These are phyloP conservation scores for Xylariaceae sp. DNA, from an alignment of 2,329 filamentous ascomycete species.

Conservation along the genomic window DNA sequence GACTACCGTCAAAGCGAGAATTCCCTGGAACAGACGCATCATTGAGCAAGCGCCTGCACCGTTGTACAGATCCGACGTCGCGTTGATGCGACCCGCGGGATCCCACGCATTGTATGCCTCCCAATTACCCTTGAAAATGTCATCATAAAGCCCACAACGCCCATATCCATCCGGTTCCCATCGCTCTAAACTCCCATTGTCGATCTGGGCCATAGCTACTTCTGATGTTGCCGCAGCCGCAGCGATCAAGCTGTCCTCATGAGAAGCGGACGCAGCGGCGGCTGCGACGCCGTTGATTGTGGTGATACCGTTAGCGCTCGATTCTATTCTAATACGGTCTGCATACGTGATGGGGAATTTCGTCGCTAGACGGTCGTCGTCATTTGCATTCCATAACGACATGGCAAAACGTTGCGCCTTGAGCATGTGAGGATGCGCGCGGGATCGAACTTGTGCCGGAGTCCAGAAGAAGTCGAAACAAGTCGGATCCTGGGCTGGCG, in stretches of 20 bases:
- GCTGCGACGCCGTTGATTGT: constrained; percentile 29
- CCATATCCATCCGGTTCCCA: constrained; percentile 70
- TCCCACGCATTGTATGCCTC: constrained; percentile 58
- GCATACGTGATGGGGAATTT: constrained; percentile 65
- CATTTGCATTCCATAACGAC: constrained; percentile 59
- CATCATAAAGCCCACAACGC: constrained; percentile 53
- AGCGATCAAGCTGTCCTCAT: constrained; percentile 30
- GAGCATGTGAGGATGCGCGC: constrained; percentile 63
- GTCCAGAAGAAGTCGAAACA: constrained; percentile 76
- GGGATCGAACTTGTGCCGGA: constrained; percentile 65
- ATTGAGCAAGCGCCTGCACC: constrained; percentile 56
- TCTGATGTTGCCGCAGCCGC: constrained; percentile 39
- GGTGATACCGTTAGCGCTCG: constrained; percentile 38
- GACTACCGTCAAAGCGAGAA: constrained; percentile 52
- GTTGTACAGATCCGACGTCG: constrained; percentile 57
- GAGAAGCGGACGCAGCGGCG: constrained; percentile 24
- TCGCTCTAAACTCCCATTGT: constrained; percentile 68
- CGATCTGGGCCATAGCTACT: constrained; percentile 62
- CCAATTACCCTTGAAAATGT: constrained; percentile 54
- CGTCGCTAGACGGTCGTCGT: constrained; percentile 57
- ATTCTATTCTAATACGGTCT: constrained; percentile 66
- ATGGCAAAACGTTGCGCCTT: constrained; percentile 65
- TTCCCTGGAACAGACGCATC: constrained; percentile 59
- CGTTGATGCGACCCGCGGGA: constrained; percentile 49
- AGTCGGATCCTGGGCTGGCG: constrained; percentile 60